These are phyloP conservation scores for Tephrocybe sp. DNA, from an alignment of 768 basidiomycete genomes.

Conservation along the genomic window DNA sequence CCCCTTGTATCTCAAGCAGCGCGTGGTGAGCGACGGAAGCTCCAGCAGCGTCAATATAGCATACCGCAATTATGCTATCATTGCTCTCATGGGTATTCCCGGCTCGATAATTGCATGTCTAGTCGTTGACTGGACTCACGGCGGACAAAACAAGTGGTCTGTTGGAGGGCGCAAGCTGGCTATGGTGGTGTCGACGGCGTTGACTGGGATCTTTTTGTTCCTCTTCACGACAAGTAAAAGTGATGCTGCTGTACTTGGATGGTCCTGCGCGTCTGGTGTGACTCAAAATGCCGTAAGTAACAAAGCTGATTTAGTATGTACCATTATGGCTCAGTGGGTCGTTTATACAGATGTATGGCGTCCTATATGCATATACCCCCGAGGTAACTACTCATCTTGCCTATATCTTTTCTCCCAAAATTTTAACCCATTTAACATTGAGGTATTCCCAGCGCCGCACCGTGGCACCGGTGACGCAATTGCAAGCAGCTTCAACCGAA, in stretches of 20 bases:
- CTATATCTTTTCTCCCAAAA: neutral
- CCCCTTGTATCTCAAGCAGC: conserved; percentile 41
- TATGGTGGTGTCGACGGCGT: conserved; percentile 39
- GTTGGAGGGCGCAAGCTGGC: conserved; percentile 45
- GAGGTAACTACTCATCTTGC: conserved; percentile 29
- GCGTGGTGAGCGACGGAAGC: conserved; percentile 19
- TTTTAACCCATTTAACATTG: neutral
- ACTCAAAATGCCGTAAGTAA: conserved; percentile 21
- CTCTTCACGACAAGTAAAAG: conserved; percentile 47
- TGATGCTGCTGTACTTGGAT: conserved; percentile 37
- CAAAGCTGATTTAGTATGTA: neutral
- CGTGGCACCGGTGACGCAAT: conserved; percentile 52
- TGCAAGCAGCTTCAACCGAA: conserved; percentile 45
- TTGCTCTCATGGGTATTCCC: conserved; percentile 43
- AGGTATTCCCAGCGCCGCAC: conserved; percentile 52
- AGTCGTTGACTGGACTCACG: conserved; percentile 40
- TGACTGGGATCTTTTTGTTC: conserved; percentile 47
- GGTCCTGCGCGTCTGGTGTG: conserved; percentile 40
- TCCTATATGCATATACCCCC: conserved; percentile 49
- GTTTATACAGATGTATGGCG: neutral
- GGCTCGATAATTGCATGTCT: conserved; percentile 44
- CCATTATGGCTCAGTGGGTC: too few relatives aligned
- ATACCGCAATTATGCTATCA: conserved; percentile 48
- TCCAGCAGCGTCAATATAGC: conserved; percentile 22
- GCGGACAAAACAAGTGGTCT: conserved; percentile 25